These are phyloP conservation scores for Penicillium subrubescens DNA, from an alignment of 495 filamentous ascomycete species.

Conservation along the genomic window DNA sequence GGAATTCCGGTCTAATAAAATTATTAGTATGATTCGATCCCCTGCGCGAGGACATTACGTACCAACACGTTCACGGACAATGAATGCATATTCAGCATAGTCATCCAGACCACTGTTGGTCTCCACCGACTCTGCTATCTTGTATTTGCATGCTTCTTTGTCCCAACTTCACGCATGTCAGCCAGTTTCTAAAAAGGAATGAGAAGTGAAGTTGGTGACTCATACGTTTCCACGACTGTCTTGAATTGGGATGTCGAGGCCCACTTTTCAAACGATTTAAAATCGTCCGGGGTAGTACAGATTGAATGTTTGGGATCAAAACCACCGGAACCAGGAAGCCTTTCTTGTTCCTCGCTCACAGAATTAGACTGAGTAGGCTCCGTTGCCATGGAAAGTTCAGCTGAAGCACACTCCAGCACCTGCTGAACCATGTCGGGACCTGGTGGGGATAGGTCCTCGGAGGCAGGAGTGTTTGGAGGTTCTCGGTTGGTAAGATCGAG, in stretches of 20 bases:
- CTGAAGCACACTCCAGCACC: not conserved
- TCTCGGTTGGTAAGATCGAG: conserved; percentile 16
- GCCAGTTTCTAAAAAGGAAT: conserved; percentile 17
- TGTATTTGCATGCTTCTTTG: conserved; percentile 29
- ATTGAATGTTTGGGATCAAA: conserved; percentile 23
- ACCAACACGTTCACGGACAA: conserved; percentile 31
- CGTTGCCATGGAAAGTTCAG: not conserved
- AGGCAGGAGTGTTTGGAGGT: conserved; percentile 20
- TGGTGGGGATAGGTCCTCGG: conserved; percentile 10
- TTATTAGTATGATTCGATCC: not conserved
- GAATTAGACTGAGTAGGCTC: not conserved
- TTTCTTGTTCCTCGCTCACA: not conserved
- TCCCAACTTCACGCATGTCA: conserved; percentile 23
- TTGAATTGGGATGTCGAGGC: conserved; percentile 25
- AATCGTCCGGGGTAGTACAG: conserved; percentile 26
- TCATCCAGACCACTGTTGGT: conserved; percentile 21
- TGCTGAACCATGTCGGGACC: conserved; percentile 11
- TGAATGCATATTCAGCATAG: conserved; percentile 29
- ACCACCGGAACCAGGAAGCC: conserved; percentile 6
- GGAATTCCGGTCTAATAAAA: conserved; percentile 24
- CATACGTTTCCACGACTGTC: conserved; percentile 26
- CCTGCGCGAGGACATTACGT: conserved; percentile 3
- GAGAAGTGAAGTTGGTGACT: conserved; percentile 12
- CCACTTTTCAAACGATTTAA: conserved; percentile 28
- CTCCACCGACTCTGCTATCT: conserved; percentile 16